Conservation (phyloP, 2,329 filamentous ascomycete genomes). For the Fusarium sp. region DNA sequence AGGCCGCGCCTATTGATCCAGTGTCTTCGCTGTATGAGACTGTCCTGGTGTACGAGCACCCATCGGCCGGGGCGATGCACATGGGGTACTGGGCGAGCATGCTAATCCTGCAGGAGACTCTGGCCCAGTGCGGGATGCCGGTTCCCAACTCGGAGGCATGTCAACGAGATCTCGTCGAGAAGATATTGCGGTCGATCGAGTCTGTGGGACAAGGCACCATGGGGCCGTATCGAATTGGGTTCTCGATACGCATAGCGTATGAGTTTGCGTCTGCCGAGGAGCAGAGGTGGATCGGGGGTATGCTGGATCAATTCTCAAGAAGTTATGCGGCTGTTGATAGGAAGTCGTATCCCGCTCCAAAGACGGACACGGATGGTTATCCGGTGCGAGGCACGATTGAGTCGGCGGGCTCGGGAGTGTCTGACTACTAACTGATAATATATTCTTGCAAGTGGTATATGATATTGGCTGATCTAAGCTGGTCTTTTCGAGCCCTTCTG, state of each 20-base stretch:
- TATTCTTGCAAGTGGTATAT: neutral
- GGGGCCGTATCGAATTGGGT: conserved; percentile 54
- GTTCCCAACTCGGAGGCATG: conserved; percentile 40
- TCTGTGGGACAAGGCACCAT: conserved; percentile 51
- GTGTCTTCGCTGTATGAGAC: conserved; percentile 48
- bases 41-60: conserved; percentile 47
- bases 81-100: conserved; percentile 54
- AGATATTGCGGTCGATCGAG: conserved; percentile 54
- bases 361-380: conserved; percentile 18
- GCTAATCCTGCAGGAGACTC: conserved; percentile 54
- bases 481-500: neutral
- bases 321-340: conserved; percentile 51
- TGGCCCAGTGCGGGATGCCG: conserved; percentile 49
- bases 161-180: conserved; percentile 45
- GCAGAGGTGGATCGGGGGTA: conserved; percentile 50
- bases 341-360: conserved; percentile 43
- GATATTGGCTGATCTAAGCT: neutral
- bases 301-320: conserved; percentile 48
- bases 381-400: neutral
- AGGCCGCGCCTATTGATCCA: conserved; percentile 47
- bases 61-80: conserved; percentile 52
- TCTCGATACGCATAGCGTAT: conserved; percentile 52
- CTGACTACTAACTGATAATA: neutral
- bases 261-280: conserved; percentile 52
- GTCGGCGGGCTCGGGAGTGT: neutral